Percentiles rank a stretch among this genome's conserved stretches.
Evolutionary conservation across 352 stramenopile species (phyloP).

Genomic region (Pythium myriotylum): DNA sequence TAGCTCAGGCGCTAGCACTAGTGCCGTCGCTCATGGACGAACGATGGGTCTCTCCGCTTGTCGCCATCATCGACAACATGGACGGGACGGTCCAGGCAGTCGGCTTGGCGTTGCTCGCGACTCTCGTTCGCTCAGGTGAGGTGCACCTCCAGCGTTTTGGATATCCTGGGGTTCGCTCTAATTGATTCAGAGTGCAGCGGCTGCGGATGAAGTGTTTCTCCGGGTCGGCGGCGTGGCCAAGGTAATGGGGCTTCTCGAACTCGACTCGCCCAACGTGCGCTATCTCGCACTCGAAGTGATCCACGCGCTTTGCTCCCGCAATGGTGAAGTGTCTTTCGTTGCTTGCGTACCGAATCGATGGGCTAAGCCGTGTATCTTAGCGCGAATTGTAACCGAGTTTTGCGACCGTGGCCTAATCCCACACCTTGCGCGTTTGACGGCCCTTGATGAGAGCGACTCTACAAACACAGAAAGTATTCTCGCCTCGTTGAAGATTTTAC

Average conservation of each 20-base stretch:
- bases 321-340: slow-evolving; percentile 32
- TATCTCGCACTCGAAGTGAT: slow-evolving; percentile 59
- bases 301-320: slow-evolving; percentile 48
- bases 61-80: slow-evolving; percentile 52
- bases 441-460: slow-evolving; percentile 34
- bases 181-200: too few species aligned
- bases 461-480: slow-evolving; percentile 31
- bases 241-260: slow-evolving; percentile 42
- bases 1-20: slow-evolving; percentile 45
- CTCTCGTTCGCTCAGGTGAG: slow-evolving; percentile 49
- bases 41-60: slow-evolving; percentile 62
- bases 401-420: slow-evolving; percentile 47
- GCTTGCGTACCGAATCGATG: too few species aligned
- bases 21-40: slow-evolving; percentile 67
- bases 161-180: too few species aligned
- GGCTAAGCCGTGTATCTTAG: too few species aligned
- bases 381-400: slow-evolving; percentile 43
- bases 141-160: too few species aligned
- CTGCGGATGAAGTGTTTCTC: slow-evolving; percentile 51
- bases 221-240: slow-evolving; percentile 52
- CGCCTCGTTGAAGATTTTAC: slow-evolving; percentile 53
- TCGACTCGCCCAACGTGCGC: slow-evolving; percentile 32
- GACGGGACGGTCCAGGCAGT: slow-evolving; percentile 55
- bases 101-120: slow-evolving; percentile 51
- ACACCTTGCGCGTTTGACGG: slow-evolving; percentile 33